phyloP scores from a whole-genome alignment of 140 eudicot species.

The Stevia rebaudiana region DNA sequence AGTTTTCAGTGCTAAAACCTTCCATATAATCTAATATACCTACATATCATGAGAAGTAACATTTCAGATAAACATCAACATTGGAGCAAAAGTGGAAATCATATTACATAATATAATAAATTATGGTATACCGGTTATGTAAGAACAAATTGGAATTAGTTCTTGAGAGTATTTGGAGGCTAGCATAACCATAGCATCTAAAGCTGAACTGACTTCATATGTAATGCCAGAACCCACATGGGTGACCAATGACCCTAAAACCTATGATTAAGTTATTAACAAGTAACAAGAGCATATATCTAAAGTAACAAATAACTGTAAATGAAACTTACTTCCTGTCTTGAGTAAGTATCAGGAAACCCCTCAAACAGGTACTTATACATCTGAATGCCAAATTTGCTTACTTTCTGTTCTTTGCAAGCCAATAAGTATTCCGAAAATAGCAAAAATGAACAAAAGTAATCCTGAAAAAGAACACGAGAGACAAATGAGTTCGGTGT shows the following conservation, averaged over 20 bases:
- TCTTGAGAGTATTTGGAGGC: constrained; percentile 64
- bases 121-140: constrained; percentile 53
- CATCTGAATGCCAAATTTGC: constrained; percentile 62
- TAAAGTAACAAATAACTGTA: neutral
- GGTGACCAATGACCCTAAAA: constrained; percentile 70
- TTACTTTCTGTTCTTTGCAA: constrained; percentile 62
- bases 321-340: constrained; percentile 67
- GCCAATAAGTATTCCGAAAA: constrained; percentile 62
- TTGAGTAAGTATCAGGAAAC: constrained; percentile 58
- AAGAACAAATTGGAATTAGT: constrained; percentile 57
- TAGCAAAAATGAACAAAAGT: constrained; percentile 56
- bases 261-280: constrained; percentile 37
- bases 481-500: constrained; percentile 9
- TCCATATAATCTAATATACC: constrained; percentile 86
- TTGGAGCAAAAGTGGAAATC: constrained; percentile 5
- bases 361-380: constrained; percentile 62
- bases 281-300: constrained; percentile 3
- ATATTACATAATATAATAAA: neutral
- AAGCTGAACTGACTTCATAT: constrained; percentile 66
- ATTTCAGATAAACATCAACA: constrained; percentile 11
- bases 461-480: constrained; percentile 42
- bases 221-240: constrained; percentile 76
- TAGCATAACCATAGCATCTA: constrained; percentile 67
- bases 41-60: constrained; percentile 20
- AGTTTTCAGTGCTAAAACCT: constrained; percentile 55